Conservation (phyloP, 176 grass and related monocot species). For the Lolium rigidum region DNA sequence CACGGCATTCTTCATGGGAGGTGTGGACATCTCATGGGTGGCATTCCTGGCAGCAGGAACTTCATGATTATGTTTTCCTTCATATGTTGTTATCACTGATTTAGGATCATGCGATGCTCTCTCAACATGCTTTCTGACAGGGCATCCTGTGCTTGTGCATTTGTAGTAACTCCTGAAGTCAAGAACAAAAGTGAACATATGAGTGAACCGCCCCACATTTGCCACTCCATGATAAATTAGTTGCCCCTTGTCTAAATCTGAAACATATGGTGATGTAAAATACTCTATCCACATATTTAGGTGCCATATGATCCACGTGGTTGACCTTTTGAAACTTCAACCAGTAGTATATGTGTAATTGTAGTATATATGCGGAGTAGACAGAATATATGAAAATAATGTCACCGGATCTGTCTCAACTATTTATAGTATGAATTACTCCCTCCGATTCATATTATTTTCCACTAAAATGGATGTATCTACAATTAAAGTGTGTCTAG, state of each 20-base stretch:
- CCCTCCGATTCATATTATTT: too few species aligned
- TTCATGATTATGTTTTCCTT: conserved; percentile 99
- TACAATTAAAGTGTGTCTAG: too few species aligned
- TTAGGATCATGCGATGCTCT: conserved; percentile 98
- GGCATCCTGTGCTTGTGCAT: conserved; percentile 90
- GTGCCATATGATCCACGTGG: background rate
- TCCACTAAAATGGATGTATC: too few species aligned
- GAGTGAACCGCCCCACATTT: conserved; percentile 16
- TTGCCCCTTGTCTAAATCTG: background rate
- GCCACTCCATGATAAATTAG: background rate
- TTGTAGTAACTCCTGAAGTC: conserved; percentile 96
- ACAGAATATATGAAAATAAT: background rate
- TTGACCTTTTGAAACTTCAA: background rate
- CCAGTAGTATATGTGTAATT: background rate
- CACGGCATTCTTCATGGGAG: conserved; percentile 43
- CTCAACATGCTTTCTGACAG: conserved; percentile 99
- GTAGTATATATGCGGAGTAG: background rate
- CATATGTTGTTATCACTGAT: conserved; percentile 98
- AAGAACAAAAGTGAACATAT: conserved; percentile 29
- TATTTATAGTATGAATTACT: too few species aligned
- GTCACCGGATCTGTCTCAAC: too few species aligned
- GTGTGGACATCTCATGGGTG: conserved; percentile 55
- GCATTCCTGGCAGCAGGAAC: conserved; percentile 86
- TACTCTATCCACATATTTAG: background rate
- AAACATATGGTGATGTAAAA: conserved; percentile 6